Conservation (phyloP, 345 rosid species). For the Combretum micranthum region DNA sequence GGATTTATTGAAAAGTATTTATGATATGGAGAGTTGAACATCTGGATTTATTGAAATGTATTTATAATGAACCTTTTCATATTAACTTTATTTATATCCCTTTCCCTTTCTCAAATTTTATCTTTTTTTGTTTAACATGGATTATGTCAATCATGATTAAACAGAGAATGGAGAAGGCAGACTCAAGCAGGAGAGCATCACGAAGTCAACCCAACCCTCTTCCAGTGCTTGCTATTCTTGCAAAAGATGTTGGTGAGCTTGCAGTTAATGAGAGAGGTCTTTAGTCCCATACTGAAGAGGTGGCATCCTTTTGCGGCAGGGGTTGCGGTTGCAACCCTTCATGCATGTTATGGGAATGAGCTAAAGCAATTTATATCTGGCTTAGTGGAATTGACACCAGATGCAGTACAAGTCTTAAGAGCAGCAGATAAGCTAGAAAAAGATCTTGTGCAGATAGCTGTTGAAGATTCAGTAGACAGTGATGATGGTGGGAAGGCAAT, state of each 20-base stretch:
- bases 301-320: constrained; percentile 99
- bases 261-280: constrained; percentile 73
- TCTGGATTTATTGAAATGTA: too few relatives aligned
- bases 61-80: not conserved
- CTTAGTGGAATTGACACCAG: constrained; percentile 77
- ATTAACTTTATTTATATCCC: not conserved
- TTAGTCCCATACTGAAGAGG: constrained; percentile 86
- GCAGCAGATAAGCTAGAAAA: constrained; percentile 94
- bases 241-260: constrained; percentile 89
- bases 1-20: too few relatives aligned
- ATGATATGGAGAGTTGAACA: too few relatives aligned
- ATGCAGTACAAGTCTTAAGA: constrained; percentile 81
- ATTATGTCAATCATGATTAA: not conserved
- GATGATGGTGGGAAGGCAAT: constrained; percentile 99
- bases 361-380: constrained; percentile 78
- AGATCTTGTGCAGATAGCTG: constrained; percentile 98
- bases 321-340: constrained; percentile 96
- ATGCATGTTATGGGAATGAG: constrained; percentile 91
- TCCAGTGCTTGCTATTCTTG: constrained; percentile 90
- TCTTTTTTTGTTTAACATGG: not conserved
- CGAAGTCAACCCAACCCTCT: constrained; percentile 71
- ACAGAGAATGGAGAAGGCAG: constrained; percentile 97
- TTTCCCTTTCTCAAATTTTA: not conserved
- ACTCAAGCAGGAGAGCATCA: constrained; percentile 91
- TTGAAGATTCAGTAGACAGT: constrained; percentile 94